phyloP scores from a whole-genome alignment of 345 rosid species.

The Cardamine chenopodiifolia region DNA sequence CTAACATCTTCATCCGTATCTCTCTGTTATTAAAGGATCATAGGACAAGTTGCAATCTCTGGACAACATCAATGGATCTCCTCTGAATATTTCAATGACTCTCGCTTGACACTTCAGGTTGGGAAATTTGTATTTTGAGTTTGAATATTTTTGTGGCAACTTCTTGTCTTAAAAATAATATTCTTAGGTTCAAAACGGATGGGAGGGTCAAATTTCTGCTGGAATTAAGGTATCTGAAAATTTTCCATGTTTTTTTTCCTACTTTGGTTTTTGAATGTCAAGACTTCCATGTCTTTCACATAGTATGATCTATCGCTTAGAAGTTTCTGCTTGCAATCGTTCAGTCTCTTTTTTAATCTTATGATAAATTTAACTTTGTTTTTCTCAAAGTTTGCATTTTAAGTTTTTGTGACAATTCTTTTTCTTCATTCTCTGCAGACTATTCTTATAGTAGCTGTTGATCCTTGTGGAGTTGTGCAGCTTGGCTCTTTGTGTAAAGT shows the following conservation, averaged over 20 bases:
- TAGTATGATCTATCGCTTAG: not conserved
- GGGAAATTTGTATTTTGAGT: constrained; percentile 16
- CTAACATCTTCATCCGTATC: not conserved
- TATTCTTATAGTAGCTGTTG: constrained; percentile 68
- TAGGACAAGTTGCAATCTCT: constrained; percentile 82
- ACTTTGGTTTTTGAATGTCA: constrained; percentile 8
- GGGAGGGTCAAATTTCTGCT: constrained; percentile 77
- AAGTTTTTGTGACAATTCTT: not conserved
- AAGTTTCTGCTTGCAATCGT: not conserved
- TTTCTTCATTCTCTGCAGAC: constrained; percentile 54
- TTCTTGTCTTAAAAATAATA: not conserved
- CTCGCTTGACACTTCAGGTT: constrained; percentile 64
- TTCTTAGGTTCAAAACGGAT: constrained; percentile 62
- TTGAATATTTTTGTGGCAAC: not conserved
- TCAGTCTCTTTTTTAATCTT: not conserved
- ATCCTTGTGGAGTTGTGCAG: constrained; percentile 85
- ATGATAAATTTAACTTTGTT: not conserved
- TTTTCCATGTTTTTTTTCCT: not conserved
- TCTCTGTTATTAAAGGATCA: constrained; percentile 56
- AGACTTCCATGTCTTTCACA: not conserved
- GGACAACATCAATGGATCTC: constrained; percentile 77
- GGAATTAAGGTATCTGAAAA: constrained; percentile 68
- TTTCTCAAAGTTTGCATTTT: constrained; percentile 11
- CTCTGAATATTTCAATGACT: constrained; percentile 52
- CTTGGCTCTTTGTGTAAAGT: constrained; percentile 79